These are phyloP conservation scores for Hanseniaspora jakobsenii DNA, from an alignment of 805 yeast genomes.

Conservation along the genomic window DNA sequence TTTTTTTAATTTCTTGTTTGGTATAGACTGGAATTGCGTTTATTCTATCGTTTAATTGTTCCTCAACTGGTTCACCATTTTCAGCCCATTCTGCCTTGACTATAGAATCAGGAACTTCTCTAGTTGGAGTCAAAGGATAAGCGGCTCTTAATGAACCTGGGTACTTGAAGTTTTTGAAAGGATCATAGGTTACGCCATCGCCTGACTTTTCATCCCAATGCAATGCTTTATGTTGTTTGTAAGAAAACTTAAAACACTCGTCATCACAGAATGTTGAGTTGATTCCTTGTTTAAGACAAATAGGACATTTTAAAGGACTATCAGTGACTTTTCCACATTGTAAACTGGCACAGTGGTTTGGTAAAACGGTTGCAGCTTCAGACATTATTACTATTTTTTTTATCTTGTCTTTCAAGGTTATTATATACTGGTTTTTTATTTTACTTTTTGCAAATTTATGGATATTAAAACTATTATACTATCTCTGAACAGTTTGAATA, in stretches of 20 bases:
- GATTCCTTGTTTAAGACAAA: constrained; percentile 65
- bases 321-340: constrained; percentile 75
- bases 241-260: constrained; percentile 61
- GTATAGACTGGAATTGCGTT: constrained; percentile 52
- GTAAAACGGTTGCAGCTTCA: not conserved
- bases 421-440: too few relatives aligned
- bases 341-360: constrained; percentile 52
- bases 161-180: constrained; percentile 68
- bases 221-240: constrained; percentile 61
- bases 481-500: too few relatives aligned
- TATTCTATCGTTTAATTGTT: constrained; percentile 57
- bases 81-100: constrained; percentile 72
- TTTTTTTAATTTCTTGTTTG: constrained; percentile 58
- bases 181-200: constrained; percentile 53
- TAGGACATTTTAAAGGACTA: constrained; percentile 75
- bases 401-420: not conserved
- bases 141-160: constrained; percentile 64
- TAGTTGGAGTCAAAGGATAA: constrained; percentile 68
- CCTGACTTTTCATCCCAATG: constrained; percentile 49
- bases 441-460: too few relatives aligned
- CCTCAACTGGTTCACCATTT: constrained; percentile 68
- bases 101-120: constrained; percentile 60
- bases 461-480: too few relatives aligned
- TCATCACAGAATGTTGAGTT: constrained; percentile 68
- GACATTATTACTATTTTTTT: not conserved